Evolutionary conservation across 805 yeast species (phyloP).

Genomic region (Yamadazyma tumulicola): DNA sequence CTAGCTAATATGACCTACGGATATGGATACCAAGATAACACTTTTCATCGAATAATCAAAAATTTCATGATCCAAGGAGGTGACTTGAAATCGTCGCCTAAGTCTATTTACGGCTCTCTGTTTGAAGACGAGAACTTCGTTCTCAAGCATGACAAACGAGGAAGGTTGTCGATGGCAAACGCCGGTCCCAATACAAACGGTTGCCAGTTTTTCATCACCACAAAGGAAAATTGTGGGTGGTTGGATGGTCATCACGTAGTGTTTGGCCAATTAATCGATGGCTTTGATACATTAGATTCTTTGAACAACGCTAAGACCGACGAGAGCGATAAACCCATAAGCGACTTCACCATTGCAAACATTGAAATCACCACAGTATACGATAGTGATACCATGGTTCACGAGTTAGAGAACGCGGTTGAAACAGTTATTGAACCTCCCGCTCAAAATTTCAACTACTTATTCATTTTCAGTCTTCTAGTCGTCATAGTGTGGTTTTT

Average conservation of each 20-base stretch:
- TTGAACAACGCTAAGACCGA: slow-evolving; percentile 13
- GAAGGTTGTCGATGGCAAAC: slow-evolving; percentile 88
- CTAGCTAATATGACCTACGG: slow-evolving; percentile 26
- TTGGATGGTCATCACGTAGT: slow-evolving; percentile 94
- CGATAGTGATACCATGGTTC: slow-evolving; percentile 9
- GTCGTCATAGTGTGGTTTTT: slow-evolving; percentile 8
- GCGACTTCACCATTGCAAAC: slow-evolving; percentile 15
- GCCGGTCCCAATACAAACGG: slow-evolving; percentile 46
- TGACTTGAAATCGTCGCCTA: slow-evolving; percentile 47
- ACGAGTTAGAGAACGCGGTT: slow-evolving; percentile 8
- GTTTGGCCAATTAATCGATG: slow-evolving; percentile 87
- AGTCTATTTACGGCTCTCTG: slow-evolving; percentile 55
- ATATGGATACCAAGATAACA: slow-evolving; percentile 68
- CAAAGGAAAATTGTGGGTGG: slow-evolving; percentile 19
- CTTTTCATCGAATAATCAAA: slow-evolving; percentile 38
- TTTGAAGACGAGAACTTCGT: slow-evolving; percentile 58
- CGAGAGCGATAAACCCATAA: slow-evolving; percentile 17
- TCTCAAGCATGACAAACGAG: slow-evolving; percentile 68
- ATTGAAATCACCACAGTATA: slow-evolving; percentile 10
- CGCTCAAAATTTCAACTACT: slow-evolving; percentile 8
- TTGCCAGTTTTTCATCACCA: slow-evolving; percentile 43
- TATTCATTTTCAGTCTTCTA: slow-evolving; percentile 7
- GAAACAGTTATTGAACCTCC: slow-evolving; percentile 12
- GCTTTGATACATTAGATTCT: slow-evolving; percentile 72
- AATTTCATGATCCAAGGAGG: slow-evolving; percentile 42